A percentile compares a stretch with the other conserved stretches of the same genome.
Conservation (phyloP, 2,329 filamentous ascomycete genomes). For the Botrytis byssoidea region DNA sequence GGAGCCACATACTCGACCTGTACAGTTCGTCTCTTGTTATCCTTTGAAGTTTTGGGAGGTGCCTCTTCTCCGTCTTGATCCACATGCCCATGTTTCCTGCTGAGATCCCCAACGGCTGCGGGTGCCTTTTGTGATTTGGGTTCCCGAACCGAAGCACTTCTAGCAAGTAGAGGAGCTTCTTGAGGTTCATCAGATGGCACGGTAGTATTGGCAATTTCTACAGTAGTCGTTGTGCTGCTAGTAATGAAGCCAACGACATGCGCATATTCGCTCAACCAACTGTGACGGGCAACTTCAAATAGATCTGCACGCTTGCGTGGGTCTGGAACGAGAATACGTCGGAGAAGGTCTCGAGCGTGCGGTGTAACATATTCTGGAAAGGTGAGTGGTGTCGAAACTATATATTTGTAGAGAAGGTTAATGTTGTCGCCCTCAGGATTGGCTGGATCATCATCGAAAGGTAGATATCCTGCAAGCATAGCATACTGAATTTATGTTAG, state of each 20-base stretch:
- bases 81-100: constrained; percentile 71
- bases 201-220: constrained; percentile 80
- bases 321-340: constrained; percentile 92
- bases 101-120: constrained; percentile 59
- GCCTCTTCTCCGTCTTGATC: constrained; percentile 63
- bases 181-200: constrained; percentile 55
- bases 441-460: constrained; percentile 96
- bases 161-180: constrained; percentile 64
- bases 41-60: constrained; percentile 66
- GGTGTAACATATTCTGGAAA: constrained; percentile 99
- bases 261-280: constrained; percentile 97
- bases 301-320: constrained; percentile 91
- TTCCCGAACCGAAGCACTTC: constrained; percentile 91
- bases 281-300: constrained; percentile 96
- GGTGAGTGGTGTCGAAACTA: constrained; percentile 92
- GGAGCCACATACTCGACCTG: constrained; percentile 98
- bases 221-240: constrained; percentile 84
- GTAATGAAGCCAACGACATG: constrained; percentile 96
- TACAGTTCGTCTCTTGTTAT: constrained; percentile 89
- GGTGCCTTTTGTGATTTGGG: constrained; percentile 64
- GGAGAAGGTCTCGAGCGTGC: constrained; percentile 86
- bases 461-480: constrained; percentile 96
- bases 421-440: constrained; percentile 99
- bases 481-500: constrained; percentile 67
- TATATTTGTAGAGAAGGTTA: constrained; percentile 98